Conservation (phyloP, 495 filamentous ascomycete genomes). For the Immersiella caudata region DNA sequence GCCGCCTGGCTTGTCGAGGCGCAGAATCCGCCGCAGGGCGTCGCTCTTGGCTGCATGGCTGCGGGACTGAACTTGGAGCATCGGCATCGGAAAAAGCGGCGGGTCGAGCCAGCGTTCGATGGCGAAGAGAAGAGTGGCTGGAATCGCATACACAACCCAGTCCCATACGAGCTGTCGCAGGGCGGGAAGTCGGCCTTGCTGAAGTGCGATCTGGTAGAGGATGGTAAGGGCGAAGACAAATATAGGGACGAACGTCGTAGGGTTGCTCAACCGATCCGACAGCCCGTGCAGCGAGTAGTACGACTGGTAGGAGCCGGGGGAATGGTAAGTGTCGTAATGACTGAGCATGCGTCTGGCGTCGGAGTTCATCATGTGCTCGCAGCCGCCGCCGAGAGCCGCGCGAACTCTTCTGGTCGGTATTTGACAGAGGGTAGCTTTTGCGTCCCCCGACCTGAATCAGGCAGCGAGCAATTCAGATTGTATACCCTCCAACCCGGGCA, state of each 20-base stretch:
- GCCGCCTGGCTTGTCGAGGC: conserved; percentile 57
- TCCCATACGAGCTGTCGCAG: conserved; percentile 61
- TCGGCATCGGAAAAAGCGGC: conserved; percentile 35
- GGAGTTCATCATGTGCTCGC: conserved; percentile 29
- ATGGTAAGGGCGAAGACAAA: conserved; percentile 45
- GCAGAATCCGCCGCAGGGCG: conserved; percentile 66
- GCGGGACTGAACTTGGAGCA: conserved; percentile 25
- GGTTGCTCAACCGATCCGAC: conserved; percentile 37
- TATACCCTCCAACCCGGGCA: background rate
- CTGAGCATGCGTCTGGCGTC: conserved; percentile 33
- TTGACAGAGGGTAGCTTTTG: background rate
- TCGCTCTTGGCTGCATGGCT: conserved; percentile 66
- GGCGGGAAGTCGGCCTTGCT: conserved; percentile 27
- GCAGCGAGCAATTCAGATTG: background rate
- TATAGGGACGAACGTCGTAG: conserved; percentile 42
- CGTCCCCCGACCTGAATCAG: background rate
- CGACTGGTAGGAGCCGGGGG: conserved; percentile 16
- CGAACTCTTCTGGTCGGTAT: background rate
- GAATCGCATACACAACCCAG: conserved; percentile 61
- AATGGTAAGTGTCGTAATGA: conserved; percentile 29
- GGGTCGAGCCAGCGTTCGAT: conserved; percentile 55
- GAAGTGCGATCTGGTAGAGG: conserved; percentile 46
- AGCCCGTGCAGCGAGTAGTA: conserved; percentile 28
- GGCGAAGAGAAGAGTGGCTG: conserved; percentile 60
- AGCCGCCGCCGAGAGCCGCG: background rate